Evolutionary conservation across 2,329 filamentous ascomycete species (phyloP).

Genomic region (Tolypocladium tundrense): DNA sequence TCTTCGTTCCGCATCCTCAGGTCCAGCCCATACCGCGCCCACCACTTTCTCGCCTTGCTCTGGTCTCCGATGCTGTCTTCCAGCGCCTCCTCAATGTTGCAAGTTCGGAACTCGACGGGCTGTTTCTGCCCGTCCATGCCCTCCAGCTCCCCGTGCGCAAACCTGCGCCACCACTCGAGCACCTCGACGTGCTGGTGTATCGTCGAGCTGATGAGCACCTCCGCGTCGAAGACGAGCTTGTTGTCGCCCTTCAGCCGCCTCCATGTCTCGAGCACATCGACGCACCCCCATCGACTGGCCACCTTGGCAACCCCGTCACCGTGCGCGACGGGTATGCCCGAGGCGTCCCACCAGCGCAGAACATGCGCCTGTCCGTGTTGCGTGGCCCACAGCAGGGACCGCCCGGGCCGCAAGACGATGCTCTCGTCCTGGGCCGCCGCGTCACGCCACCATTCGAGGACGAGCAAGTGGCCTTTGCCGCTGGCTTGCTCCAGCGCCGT

Average conservation of each 20-base stretch:
- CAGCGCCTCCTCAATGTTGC: conserved; percentile 88
- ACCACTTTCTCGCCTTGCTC: conserved; percentile 71
- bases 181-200: conserved; percentile 77
- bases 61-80: conserved; percentile 72
- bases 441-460: conserved; percentile 89
- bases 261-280: conserved; percentile 77
- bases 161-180: conserved; percentile 84
- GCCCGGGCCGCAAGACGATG: conserved; percentile 65
- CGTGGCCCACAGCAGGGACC: conserved; percentile 72
- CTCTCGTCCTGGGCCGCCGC: conserved; percentile 49
- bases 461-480: conserved; percentile 70
- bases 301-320: conserved; percentile 76
- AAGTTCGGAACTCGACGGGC: conserved; percentile 84
- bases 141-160: conserved; percentile 44
- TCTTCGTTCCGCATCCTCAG: conserved; percentile 74
- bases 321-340: conserved; percentile 68
- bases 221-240: conserved; percentile 65
- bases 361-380: conserved; percentile 71
- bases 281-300: conserved; percentile 75
- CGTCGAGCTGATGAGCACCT: conserved; percentile 77
- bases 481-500: conserved; percentile 80
- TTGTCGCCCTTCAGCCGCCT: conserved; percentile 55
- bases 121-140: conserved; percentile 47
- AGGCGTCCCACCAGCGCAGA: conserved; percentile 80
- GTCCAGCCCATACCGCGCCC: conserved; percentile 75